These are phyloP conservation scores for Fusarium neocosmosporiellum DNA, from an alignment of 2,329 filamentous ascomycete genomes.

Conservation along the genomic window DNA sequence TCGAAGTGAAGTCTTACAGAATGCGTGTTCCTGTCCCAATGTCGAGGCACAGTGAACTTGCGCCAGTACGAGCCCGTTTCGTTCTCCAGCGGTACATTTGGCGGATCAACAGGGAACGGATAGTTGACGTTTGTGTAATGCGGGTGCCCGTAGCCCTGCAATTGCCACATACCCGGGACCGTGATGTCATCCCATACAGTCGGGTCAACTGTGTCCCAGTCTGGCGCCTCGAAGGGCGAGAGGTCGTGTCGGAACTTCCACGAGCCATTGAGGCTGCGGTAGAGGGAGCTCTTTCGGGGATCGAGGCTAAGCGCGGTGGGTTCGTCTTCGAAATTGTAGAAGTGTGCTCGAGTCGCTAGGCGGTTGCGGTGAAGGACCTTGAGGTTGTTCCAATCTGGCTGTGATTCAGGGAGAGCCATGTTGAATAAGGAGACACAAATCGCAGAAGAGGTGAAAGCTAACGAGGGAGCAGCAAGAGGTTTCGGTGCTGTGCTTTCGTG, in stretches of 20 bases:
- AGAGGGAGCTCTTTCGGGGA: constrained; percentile 24
- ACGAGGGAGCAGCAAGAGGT: too few species aligned
- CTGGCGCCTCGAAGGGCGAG: constrained; percentile 44
- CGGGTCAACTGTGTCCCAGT: constrained; percentile 21
- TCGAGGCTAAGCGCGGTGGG: background rate
- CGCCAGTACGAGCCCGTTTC: constrained; percentile 71
- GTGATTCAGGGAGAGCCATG: background rate
- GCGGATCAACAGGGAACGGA: constrained; percentile 72
- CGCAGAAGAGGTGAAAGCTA: too few species aligned
- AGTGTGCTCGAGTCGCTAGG: constrained; percentile 19
- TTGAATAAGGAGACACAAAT: background rate
- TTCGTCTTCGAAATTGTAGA: background rate
- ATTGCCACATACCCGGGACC: constrained; percentile 75
- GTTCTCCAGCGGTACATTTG: constrained; percentile 69
- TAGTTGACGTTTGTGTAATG: constrained; percentile 75
- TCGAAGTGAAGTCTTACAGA: constrained; percentile 73
- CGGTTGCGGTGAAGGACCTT: constrained; percentile 31
- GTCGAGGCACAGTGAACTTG: constrained; percentile 59
- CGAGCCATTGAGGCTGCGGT: constrained; percentile 57
- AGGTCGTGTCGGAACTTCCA: constrained; percentile 52
- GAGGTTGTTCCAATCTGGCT: constrained; percentile 47
- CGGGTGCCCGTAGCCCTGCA: constrained; percentile 72
- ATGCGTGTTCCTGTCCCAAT: too few species aligned
- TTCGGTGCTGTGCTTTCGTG: too few species aligned
- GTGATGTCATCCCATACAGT: constrained; percentile 59